Base-by-base conservation (phyloP, 768 basidiomycete genomes). In the Austroboletus eburneus region DNA sequence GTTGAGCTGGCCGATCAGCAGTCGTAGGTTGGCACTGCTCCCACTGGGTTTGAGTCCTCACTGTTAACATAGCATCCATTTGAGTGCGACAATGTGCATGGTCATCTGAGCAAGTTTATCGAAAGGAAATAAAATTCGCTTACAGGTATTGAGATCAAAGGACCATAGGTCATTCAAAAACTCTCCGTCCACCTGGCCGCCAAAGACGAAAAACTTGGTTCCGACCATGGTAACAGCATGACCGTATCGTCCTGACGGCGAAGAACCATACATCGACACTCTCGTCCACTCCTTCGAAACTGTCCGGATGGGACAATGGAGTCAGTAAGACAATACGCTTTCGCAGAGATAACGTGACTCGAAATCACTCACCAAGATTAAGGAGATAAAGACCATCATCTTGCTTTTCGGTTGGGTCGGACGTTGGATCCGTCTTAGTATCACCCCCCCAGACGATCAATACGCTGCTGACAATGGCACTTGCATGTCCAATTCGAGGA, bases 371-470 rank as follows among this genome's bases (percentile, higher is more conserved):
- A 94, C 95, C 84, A 30, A 97, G 79, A 65, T 98, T 98, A 39
- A 99, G 74, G 9, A 99, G 75, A 74, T 98, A 98, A 36, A 98
- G 72, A 0, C 82, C 87, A 65, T 97, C 91, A 63, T 98, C 96
- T 68, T 93, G 89, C 55, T 78, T 82, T 50, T 92, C 91, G 9
- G 73, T 70, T 9, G 73, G 73, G 55, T 74, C 78, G 25, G 76
- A 70, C 65, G 73, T 78, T 20, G 72, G 71, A 57, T 85, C 84
- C 13, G 83, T 80, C 69, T 91, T 94, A 4, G 94, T 97, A 63
- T 99, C 96, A 21, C 95, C 96, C 25, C 96, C 96, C 96, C 96
- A 99, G 4, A 97, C 86, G 49, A 98, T 88, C 49, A 99, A 74
- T 41, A 97, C 95, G 60, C 87, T 92, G 65, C 92, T 91, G 47